Percentiles rank a stretch among this genome's conserved stretches.
Conservation (phyloP, 768 basidiomycete genomes). For the Psilocybe cubensis region DNA sequence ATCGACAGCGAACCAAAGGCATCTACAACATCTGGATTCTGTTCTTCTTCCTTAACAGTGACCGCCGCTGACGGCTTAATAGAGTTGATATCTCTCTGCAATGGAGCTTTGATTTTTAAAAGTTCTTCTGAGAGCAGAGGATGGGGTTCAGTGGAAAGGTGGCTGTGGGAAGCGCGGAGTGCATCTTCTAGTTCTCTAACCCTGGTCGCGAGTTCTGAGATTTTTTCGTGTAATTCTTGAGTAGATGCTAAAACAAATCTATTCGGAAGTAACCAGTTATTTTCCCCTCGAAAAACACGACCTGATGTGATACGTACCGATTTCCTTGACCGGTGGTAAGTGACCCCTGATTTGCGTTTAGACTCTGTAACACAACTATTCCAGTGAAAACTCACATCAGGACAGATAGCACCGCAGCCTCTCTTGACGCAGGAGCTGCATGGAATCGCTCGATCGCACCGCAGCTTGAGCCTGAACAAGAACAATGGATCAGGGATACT, state of each 20-base stretch:
- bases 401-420: conserved; percentile 81
- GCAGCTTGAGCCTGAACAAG: conserved; percentile 58
- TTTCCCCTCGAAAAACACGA: neutral
- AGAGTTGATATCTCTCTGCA: conserved; percentile 64
- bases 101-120: conserved; percentile 73
- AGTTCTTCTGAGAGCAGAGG: conserved; percentile 75
- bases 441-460: conserved; percentile 77
- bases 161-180: conserved; percentile 60
- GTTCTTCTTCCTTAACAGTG: conserved; percentile 63
- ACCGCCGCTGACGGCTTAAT: conserved; percentile 35
- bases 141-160: conserved; percentile 61
- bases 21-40: conserved; percentile 70
- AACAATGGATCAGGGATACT: neutral
- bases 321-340: conserved; percentile 84
- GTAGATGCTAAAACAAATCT: conserved; percentile 83
- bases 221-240: conserved; percentile 83
- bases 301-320: conserved; percentile 47
- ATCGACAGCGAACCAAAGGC: conserved; percentile 83
- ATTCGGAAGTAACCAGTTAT: neutral
- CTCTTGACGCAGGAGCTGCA: conserved; percentile 83
- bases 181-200: conserved; percentile 80
- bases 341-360: conserved; percentile 52
- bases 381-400: conserved; percentile 58
- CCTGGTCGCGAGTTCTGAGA: conserved; percentile 70
- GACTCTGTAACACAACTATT: conserved; percentile 10